Base-by-base conservation (phyloP, 306 rosid genomes). In the Corylus avellana region DNA sequence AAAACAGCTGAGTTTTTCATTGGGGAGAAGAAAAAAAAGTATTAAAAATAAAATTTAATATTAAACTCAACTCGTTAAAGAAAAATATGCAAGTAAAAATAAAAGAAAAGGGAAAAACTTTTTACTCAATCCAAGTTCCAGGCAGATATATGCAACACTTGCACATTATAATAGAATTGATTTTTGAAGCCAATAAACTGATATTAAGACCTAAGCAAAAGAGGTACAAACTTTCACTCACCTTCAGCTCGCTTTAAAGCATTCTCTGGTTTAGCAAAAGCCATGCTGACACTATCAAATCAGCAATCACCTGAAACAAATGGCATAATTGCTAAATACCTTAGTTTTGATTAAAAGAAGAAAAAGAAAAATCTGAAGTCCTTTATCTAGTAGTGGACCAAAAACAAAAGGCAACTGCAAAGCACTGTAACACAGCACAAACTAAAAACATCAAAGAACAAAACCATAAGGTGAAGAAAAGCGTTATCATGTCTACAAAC, bases 211-310 rank as follows among this genome's bases (percentile, higher is more conserved):
- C 42, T 42, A n/a, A 49, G 49, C 7, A 5, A 5, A 49, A 14
- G 42, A 13, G 42, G 59, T 49, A 71, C 4, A 12, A 27, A 29
- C 18, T 50, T 13, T 12, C 32, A 50, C 73, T 63, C 68, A 87
- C 92, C 90, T 89, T 89, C 90, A 12, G 90, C 92, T 70, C 92
- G 87, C 83, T 89, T 89, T 76, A 89, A 57, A 71, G 92, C 92
- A 72, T 89, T 89, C 70, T 89, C 92, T 37, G 92, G 92, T 70
- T 89, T 89, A 25, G 80, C 81, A 77, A 82, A 89, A 73, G 83
- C 81, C 90, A 89, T 89, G 22, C 25, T n/a, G 49, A 39, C 75
- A 5, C 25, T 12, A 49, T 27, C 11, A 20, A 22, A 5, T 71
- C 74, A 48, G 57, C 59, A 67, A 67, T 39, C 27, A 42, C 72